phyloP scores from a whole-genome alignment of 1,284 basidiomycete species.

The Vanrija sp. region DNA sequence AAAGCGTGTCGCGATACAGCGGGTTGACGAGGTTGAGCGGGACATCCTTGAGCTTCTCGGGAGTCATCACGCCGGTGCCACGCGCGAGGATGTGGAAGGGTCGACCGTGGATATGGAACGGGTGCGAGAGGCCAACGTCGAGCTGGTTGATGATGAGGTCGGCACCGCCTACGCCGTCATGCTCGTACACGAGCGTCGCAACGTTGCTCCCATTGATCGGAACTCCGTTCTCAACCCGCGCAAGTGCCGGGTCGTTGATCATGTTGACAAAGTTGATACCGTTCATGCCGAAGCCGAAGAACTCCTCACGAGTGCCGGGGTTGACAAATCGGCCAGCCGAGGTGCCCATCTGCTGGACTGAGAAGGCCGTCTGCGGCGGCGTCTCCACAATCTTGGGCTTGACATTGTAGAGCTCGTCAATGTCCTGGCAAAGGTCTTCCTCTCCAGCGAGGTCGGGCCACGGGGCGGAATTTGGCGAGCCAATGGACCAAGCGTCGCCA shows the following conservation, averaged over 20 bases:
- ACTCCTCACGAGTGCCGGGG: slow-evolving; percentile 12
- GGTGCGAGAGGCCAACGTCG: slow-evolving; percentile 38
- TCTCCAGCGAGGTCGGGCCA: slow-evolving; percentile 17
- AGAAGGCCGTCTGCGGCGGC: too few relatives aligned
- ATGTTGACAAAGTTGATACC: slow-evolving; percentile 27
- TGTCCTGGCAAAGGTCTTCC: slow-evolving; percentile 4
- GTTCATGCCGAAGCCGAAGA: slow-evolving; percentile 25
- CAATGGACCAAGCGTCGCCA: neutral
- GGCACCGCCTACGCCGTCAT: slow-evolving; percentile 20
- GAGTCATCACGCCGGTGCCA: slow-evolving; percentile 33
- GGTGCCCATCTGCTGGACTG: too few relatives aligned
- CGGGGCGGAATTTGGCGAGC: slow-evolving; percentile 15
- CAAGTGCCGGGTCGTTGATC: slow-evolving; percentile 35
- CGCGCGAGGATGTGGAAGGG: slow-evolving; percentile 36
- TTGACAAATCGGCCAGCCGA: slow-evolving; percentile 12
- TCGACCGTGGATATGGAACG: slow-evolving; percentile 38
- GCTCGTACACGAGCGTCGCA: slow-evolving; percentile 19
- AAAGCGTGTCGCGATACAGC: slow-evolving; percentile 44
- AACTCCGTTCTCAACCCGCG: slow-evolving; percentile 20
- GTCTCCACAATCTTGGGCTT: neutral
- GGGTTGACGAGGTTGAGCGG: slow-evolving; percentile 31
- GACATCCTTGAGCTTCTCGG: slow-evolving; percentile 12
- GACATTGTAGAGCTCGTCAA: slow-evolving; percentile 4
- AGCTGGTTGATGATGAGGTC: slow-evolving; percentile 36
- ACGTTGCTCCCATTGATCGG: slow-evolving; percentile 26